Base-by-base conservation (phyloP, 352 stramenopile species). In the Globisporangium spinosum region DNA sequence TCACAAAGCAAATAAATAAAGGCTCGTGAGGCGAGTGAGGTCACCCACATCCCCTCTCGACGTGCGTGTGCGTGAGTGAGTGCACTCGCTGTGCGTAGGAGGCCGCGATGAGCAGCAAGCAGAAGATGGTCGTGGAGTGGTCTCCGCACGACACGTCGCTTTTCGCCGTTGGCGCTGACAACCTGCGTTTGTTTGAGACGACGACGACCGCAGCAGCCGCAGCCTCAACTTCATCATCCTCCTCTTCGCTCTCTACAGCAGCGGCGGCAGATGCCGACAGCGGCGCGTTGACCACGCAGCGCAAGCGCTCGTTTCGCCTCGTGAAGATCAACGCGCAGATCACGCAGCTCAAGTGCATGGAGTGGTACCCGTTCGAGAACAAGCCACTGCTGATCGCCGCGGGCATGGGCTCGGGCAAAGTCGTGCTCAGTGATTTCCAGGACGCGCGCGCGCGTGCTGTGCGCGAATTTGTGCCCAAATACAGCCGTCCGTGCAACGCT, bases 381-480 rank as follows among this genome's bases (percentile, higher is more conserved):
- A 90, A 93, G 66, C 78, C 86, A 55, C 76, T 91, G 47, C 74
- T 93, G 53, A 90, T 96, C 62, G 83, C 85, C 17, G 81, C 88
- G 0, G 88, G 88, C 17, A 84, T 91, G 22, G 78, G 83, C 5
- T 84, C 83, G 0, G 88, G 88, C 49, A 96, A 96, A 62, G 80
- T 96, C 54, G 70, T 96, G 25, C 54, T 96, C n/a, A 90, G 79
- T 69, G 85, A 96, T 62, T 94, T 96, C 62, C 70, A 89, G 51
- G 86, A 90, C 73, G 70, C 81, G 35, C 83, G 84, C 43, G 70
- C 79, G 5, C 81, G 81, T 6, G 72, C 87, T 29, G 79, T 88
- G 71, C 80, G 83, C 64, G 86, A 94, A 65, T 91, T 93, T 55
- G 62, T 82, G 59, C 86, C 86, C 60, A 94, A 94, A 73, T 94